Base-by-base conservation (phyloP, 192 early-diverging fungal species). In the Dissophora ornata region DNA sequence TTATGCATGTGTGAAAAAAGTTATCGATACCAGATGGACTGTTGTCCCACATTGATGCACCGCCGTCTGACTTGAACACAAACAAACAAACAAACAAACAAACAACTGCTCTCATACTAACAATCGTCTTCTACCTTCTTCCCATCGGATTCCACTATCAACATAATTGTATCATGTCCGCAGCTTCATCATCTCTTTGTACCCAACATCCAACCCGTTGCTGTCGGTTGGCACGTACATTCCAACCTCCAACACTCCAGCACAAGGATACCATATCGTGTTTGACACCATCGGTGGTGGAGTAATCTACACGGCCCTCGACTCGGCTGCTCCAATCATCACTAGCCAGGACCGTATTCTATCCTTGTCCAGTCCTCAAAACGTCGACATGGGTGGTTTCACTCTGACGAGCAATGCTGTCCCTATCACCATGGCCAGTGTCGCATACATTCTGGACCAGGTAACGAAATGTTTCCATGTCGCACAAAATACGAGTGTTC, bases 371-470 rank as follows among this genome's bases (percentile, higher is more conserved):
- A 50, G 30, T 21, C 33, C 58, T 38, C 63, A 61, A 10, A 21
- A 24, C 47, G 59, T 77, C 4, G 73, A 77, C 29, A 77, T 77
- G 73, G 34, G 34, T 41, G 59, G 53, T 10, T 62, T 62, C 59
- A 67, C 22, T 4, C 40, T 77, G 25, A 67, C 64, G 34, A 36
- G n/a, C 21, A 44, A 62, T 57, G 57, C 58, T 22, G 50, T 77
- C 33, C 45, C 73, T 36, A 19, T 67, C 33, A 77, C 64, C 18
- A 67, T 67, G 64, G 40, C 34, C 11, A 22, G 52, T 26, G 65
- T 77, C 30, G 73, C 28, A 8, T 77, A 77, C 24, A 44, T 77
- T 41, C 33, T 77, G 28, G 73, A 77, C 26, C 19, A 42, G 59
- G 71, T 75, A 74, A 44, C 0, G 28, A 18, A 45, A n/a, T n/a